A percentile compares a stretch with the other conserved stretches of the same genome.
Conservation (phyloP, 2,329 filamentous ascomycete species). For the Penicillium sclerotigenum region DNA sequence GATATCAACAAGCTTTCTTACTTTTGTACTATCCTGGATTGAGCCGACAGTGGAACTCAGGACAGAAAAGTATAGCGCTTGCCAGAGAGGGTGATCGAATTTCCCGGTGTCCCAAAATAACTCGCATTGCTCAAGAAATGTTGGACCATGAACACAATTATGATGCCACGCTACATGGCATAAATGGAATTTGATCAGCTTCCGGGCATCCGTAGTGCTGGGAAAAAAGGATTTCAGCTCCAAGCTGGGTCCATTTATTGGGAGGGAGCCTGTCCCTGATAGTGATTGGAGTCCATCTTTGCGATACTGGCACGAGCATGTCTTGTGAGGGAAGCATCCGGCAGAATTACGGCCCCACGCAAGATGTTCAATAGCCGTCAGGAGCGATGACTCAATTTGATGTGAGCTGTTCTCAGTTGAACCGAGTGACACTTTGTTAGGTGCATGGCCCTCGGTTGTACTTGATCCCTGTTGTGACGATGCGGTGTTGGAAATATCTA, state of each 20-base stretch:
- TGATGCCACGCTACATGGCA: conserved; percentile 26
- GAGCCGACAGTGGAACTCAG: conserved; percentile 25
- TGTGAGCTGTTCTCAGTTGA: conserved; percentile 10
- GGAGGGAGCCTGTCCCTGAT: conserved; percentile 13
- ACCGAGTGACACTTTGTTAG: conserved; percentile 3
- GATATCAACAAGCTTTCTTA: conserved; percentile 15
- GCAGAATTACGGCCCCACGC: conserved; percentile 40
- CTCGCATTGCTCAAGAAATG: conserved; percentile 27
- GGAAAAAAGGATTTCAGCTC: conserved; percentile 12
- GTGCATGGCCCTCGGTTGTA: not conserved
- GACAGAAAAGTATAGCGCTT: conserved; percentile 25
- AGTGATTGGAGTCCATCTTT: conserved; percentile 15
- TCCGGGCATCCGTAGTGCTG: conserved; percentile 14
- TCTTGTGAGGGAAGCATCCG: conserved; percentile 35
- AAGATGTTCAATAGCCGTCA: conserved; percentile 38
- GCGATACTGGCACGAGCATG: conserved; percentile 28
- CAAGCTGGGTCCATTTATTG: conserved; percentile 9
- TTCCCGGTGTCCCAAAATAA: conserved; percentile 23
- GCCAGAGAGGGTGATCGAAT: conserved; percentile 27
- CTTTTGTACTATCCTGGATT: conserved; percentile 24
- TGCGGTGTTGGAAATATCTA: not conserved
- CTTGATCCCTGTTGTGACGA: conserved; percentile 6
- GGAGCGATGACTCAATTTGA: conserved; percentile 25
- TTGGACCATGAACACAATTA: conserved; percentile 24
- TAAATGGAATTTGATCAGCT: conserved; percentile 25